phyloP scores from a whole-genome alignment of 305 asterid genomes.

The Fraxinus albicans region DNA sequence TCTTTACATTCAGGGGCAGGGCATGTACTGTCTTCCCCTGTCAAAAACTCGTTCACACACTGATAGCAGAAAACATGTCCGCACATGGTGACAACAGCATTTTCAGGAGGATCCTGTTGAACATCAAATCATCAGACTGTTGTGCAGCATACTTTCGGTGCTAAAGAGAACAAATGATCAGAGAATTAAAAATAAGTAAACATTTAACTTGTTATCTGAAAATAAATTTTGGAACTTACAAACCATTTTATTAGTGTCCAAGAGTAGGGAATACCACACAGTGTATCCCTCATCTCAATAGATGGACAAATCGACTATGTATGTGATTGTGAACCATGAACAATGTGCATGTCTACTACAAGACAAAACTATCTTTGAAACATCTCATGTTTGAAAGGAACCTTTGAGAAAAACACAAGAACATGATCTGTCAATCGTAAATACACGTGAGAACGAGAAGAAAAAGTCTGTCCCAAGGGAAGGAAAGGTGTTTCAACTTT shows the following conservation, averaged over 20 bases:
- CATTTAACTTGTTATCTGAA: background rate
- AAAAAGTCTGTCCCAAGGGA: background rate
- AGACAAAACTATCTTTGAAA: background rate
- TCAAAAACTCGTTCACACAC: slow-evolving; percentile 77
- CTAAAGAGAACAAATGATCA: background rate
- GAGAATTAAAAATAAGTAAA: background rate
- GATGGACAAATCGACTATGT: background rate
- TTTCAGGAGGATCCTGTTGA: slow-evolving; percentile 92
- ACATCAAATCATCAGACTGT: slow-evolving; percentile 28
- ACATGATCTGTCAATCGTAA: background rate
- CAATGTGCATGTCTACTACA: background rate
- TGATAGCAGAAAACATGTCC: slow-evolving; percentile 95
- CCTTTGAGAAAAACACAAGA: background rate
- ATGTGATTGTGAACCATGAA: background rate
- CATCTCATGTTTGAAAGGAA: background rate
- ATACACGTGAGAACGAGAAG: background rate
- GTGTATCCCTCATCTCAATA: background rate
- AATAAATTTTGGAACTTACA: background rate
- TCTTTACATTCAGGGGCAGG: slow-evolving; percentile 83
- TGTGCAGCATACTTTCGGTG: slow-evolving; percentile 15
- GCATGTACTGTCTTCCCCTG: slow-evolving; percentile 85
- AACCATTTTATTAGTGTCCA: background rate
- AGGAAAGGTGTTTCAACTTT: background rate
- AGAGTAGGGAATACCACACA: background rate
- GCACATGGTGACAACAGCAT: slow-evolving; percentile 89